Evolutionary conservation across 768 basidiomycete species (phyloP), one percentile per base, ranked within the genome.

Genomic region (Solioccasus polychromus): DNA sequence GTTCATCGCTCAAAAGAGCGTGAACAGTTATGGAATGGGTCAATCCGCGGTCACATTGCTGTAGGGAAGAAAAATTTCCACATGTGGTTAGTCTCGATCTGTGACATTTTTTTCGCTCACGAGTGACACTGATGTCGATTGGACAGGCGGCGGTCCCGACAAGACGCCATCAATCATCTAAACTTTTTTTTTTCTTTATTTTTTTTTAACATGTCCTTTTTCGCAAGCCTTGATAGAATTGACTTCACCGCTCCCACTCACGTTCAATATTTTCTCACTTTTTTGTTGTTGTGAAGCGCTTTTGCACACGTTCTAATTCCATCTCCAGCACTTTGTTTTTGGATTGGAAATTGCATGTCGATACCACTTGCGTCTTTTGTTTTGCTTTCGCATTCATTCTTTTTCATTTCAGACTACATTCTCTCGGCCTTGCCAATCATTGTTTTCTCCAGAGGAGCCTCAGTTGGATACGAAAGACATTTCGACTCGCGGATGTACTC

Each of bases 1-100:
- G 8, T 81, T 80, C 64, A 60, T 80, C 39, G 68, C 70, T 12
- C 67, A 72, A 51, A 79, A 78, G 61, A 62, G 75, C 44, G 67
- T 76, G 34, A 75, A 71, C 45, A 71, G 71, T 53, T 68, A 69
- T 35, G n/a, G 51, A n/a, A n/a, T n/a, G n/a, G n/a, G n/a, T n/a
- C n/a, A n/a, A n/a, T n/a, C n/a, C n/a, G n/a, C n/a, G n/a, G n/a
- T n/a, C n/a, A n/a, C n/a, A n/a, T n/a, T n/a, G n/a, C n/a, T n/a
- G n/a, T n/a, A n/a, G n/a, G n/a, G n/a, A n/a, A n/a, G n/a, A 18
- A 34, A 14, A 30, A 3, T 10, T 8, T 12, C 11, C 20, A n/a
- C 15, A 25, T 20, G 3, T 35, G 4, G 56, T 59, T 22, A 28
- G 53, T 47, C 17, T 45, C 20, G 8, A 19, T 34, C 7, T 20